Base-by-base conservation (phyloP, 345 rosid genomes). In the Cardamine occulta region DNA sequence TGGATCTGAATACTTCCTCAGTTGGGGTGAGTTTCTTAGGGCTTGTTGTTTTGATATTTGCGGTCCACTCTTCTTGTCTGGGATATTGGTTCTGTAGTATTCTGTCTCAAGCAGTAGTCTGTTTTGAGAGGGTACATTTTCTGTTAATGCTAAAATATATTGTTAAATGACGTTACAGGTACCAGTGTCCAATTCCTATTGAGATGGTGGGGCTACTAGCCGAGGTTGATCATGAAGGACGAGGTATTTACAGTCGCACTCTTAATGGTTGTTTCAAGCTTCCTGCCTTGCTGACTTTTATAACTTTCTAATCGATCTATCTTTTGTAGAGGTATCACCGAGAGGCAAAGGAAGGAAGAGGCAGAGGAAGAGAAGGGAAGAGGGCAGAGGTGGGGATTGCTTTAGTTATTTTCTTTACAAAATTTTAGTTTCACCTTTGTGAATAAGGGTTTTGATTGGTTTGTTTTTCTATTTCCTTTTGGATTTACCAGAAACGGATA, bases 141-240 rank as follows among this genome's bases (percentile, higher is more conserved):
- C 39, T 35, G 7, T n/a, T 17, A 15, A 70, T 53, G 45, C 66
- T 70, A 48, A 71, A 40, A 3, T 49, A 10, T 48, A 6, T 51
- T 19, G 2, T 2, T 47, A 51, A 66, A 28, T 72, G 32, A 49
- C 15, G 29, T 14, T 81, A 51, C 74, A 89, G 96, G 81, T 89
- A 91, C 73, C 96, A 91, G 87, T 82, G 85, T 66, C 96, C 97
- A 0, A 77, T 91, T 71, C 88, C 93, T 28, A 72, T 85, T 53
- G 96, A 91, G 26, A 82, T 73, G 81, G 91, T 88, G 84, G 89
- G 79, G 83, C 65, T 79, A 73, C 74, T 45, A 18, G 74, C 59
- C 26, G 82, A 79, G 64, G 49, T 82, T 80, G 88, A 88, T 58
- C 81, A 79, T 69, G 96, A 87, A 73, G 96, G 79, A 39, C 35